phyloP scores from a whole-genome alignment of 352 stramenopile species.

The Globisporangium cederbergense region DNA sequence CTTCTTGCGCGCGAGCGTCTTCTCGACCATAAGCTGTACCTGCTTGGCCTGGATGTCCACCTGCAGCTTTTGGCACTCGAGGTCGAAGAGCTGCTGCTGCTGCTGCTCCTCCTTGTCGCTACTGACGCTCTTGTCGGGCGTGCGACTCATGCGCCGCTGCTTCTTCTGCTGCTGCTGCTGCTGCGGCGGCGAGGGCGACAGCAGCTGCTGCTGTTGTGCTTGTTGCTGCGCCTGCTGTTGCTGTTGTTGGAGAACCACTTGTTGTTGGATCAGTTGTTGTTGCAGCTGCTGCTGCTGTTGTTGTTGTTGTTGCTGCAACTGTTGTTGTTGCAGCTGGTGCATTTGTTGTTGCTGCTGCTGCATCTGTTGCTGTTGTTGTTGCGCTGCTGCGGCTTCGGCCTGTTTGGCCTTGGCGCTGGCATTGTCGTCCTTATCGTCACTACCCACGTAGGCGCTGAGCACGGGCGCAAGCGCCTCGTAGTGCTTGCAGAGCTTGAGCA shows the following conservation, averaged over 20 bases:
- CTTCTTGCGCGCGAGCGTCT: constrained; percentile 44
- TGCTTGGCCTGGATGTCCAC: constrained; percentile 47
- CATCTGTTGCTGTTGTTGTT: neutral
- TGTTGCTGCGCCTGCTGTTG: neutral
- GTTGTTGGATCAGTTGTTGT: constrained; percentile 1
- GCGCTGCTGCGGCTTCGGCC: neutral
- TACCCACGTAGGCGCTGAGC: constrained; percentile 27
- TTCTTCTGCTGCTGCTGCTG: neutral
- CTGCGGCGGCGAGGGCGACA: neutral
- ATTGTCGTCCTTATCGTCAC: constrained; percentile 16
- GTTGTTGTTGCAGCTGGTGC: neutral
- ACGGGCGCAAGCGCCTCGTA: constrained; percentile 34
- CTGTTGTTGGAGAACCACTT: neutral
- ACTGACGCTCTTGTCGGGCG: neutral
- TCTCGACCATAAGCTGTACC: constrained; percentile 45
- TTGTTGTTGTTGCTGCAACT: neutral
- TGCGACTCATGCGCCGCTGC: constrained; percentile 4
- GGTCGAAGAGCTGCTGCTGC: constrained; percentile 39
- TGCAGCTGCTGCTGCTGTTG: constrained; percentile 5
- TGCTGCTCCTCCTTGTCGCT: constrained; percentile 29
- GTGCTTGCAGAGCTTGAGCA: constrained; percentile 37
- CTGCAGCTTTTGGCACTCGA: constrained; percentile 48
- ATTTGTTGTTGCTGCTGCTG: neutral
- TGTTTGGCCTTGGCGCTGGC: constrained; percentile 1
- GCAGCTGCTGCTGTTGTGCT: neutral